phyloP scores from a whole-genome alignment of 1,139 yeast species.

The Pichia sp. region DNA sequence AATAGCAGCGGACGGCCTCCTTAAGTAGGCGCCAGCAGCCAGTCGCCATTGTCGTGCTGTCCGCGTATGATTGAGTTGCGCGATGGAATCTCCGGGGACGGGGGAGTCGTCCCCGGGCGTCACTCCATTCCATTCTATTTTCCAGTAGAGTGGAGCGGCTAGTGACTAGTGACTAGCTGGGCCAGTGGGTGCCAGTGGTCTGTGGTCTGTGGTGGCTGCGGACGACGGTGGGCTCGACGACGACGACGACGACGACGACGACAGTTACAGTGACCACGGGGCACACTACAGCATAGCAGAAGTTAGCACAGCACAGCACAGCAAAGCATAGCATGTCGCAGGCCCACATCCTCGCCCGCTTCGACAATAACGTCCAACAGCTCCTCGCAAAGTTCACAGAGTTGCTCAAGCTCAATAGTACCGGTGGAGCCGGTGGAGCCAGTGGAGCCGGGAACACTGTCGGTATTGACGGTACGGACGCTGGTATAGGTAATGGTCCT shows the following conservation, averaged over 20 bases:
- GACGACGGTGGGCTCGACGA: too few relatives aligned
- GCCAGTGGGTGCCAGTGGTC: neutral
- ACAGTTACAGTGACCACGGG: too few relatives aligned
- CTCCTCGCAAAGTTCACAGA: slow-evolving; percentile 28
- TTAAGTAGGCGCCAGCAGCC: too few relatives aligned
- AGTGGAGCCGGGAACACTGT: neutral
- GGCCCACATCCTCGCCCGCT: slow-evolving; percentile 24
- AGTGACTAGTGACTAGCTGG: neutral
- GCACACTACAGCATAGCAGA: neutral
- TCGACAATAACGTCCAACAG: slow-evolving; percentile 29
- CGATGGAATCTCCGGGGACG: too few relatives aligned
- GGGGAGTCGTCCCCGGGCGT: too few relatives aligned
- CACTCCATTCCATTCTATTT: too few relatives aligned
- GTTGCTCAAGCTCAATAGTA: slow-evolving; percentile 21
- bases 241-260: too few relatives aligned
- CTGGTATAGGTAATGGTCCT: neutral
- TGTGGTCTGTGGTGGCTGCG: neutral
- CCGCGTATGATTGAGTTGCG: too few relatives aligned
- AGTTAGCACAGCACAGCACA: neutral
- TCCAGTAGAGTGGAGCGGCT: too few relatives aligned
- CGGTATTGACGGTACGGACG: neutral
- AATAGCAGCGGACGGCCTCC: too few relatives aligned
- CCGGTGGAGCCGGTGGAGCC: slow-evolving; percentile 27
- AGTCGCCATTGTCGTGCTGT: too few relatives aligned
- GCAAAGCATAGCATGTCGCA: neutral